A percentile compares a stretch with the other conserved stretches of the same genome.
These are phyloP conservation scores for Suhomyces taliae DNA, from an alignment of 1,139 yeast species.

Conservation along the genomic window DNA sequence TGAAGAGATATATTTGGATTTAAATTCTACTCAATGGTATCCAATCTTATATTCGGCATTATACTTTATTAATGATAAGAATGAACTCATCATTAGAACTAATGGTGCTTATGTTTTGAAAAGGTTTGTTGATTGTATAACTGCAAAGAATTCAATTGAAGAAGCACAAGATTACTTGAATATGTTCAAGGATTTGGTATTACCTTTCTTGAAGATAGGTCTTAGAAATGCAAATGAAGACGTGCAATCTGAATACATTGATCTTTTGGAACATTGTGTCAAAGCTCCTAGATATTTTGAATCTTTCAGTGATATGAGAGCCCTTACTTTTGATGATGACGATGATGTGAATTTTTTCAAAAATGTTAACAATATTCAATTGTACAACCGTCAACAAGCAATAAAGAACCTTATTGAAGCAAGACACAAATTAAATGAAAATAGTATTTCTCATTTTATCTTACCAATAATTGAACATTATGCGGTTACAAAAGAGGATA, in stretches of 20 bases:
- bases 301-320: conserved; percentile 67
- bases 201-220: conserved; percentile 72
- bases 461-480: conserved; percentile 85
- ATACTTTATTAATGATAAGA: conserved; percentile 72
- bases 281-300: conserved; percentile 46
- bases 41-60: conserved; percentile 72
- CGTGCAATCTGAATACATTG: conserved; percentile 70
- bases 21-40: conserved; percentile 68
- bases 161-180: conserved; percentile 39
- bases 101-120: conserved; percentile 70
- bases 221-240: conserved; percentile 62
- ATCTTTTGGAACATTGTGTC: conserved; percentile 66
- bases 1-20: conserved; percentile 47
- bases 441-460: conserved; percentile 73
- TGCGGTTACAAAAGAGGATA: conserved; percentile 58
- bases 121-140: conserved; percentile 63
- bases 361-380: conserved; percentile 80
- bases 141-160: conserved; percentile 30
- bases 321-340: conserved; percentile 63
- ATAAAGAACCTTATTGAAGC: conserved; percentile 53
- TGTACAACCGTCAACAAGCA: conserved; percentile 84
- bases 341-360: conserved; percentile 85
- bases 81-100: conserved; percentile 78
- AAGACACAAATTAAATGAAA: conserved; percentile 48
- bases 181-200: conserved; percentile 53